Base-by-base conservation (phyloP, 495 filamentous ascomycete genomes). In the Xylaria longipes region DNA sequence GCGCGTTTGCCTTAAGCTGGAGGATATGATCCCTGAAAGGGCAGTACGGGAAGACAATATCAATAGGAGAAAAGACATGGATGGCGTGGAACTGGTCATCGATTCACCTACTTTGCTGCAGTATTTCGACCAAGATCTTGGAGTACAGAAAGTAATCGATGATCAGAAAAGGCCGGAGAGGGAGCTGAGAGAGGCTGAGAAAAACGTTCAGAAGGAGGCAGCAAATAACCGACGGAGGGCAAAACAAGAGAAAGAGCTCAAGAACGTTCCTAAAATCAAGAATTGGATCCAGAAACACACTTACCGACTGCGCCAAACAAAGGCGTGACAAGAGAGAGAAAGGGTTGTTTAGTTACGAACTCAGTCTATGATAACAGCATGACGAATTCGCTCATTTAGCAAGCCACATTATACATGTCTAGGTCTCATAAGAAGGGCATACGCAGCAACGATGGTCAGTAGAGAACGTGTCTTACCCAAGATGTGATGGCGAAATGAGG, bases 171-270 rank as follows among this genome's bases (percentile, higher is more conserved):
- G 25, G 57, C 33, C 57, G 33, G 20, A 25, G n/a, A 39, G 7
- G 33, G 17, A 61, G 5, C 14, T 37, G 33, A 22, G 33, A 39
- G 33, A 39, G n/a, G 57, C 33, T 7, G 57, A 61, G 57, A 39
- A 39, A 17, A n/a, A 39, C 14, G 33, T 6, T 6, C 25, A n/a
- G 7, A 22, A 61, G 57, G 57, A 37, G 57, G 33, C 14, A 25
- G 57, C 57, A 25, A 61, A 20, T n/a, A 31, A 17, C 31, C 31
- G 29, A 31, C 33, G 33, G 33, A 41, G 20, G 33, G 31, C 7
- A 14, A 61, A 61, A 61, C 33, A 61, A 61, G 33, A 61, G 57
- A 61, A 61, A 17, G 57, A 58, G 29, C 56, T 33, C 25, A 27
- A 20, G 31, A 27, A 27, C 20, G 56, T 58, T 33, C 56, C 56